Percentiles rank a stretch among this genome's conserved stretches.
phyloP scores from a whole-genome alignment of 2,329 filamentous ascomycete genomes.

The Paraconiothyrium brasiliense region DNA sequence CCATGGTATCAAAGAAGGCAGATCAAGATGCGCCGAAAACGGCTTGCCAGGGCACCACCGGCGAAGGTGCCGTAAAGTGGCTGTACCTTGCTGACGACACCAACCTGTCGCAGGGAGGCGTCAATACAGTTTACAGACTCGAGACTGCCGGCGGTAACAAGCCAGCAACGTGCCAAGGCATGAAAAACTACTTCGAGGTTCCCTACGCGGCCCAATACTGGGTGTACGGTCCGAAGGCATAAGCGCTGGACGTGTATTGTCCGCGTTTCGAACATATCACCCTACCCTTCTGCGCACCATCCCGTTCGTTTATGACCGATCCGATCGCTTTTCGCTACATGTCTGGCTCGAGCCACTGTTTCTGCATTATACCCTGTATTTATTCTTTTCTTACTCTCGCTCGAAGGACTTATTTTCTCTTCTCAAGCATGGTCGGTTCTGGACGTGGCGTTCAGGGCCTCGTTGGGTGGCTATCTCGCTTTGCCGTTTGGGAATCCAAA shows the following conservation, averaged over 20 bases:
- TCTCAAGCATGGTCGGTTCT: conserved; percentile 3
- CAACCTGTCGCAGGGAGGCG: conserved; percentile 48
- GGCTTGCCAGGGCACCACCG: conserved; percentile 49
- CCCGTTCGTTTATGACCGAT: conserved; percentile 4
- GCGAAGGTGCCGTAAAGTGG: conserved; percentile 57
- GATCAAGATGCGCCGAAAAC: conserved; percentile 61
- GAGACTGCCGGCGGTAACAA: conserved; percentile 59
- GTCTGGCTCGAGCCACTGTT: not conserved
- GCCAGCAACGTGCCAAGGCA: conserved; percentile 51
- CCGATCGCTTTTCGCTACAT: conserved; percentile 12
- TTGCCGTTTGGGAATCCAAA: conserved; percentile 19
- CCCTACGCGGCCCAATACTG: conserved; percentile 59
- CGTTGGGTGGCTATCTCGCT: not conserved
- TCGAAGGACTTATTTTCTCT: not conserved
- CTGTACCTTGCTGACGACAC: conserved; percentile 55
- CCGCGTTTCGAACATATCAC: conserved; percentile 23
- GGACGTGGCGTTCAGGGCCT: conserved; percentile 19
- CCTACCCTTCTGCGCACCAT: conserved; percentile 7
- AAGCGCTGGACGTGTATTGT: conserved; percentile 25
- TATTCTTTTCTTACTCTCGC: conserved; percentile 15
- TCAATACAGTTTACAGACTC: conserved; percentile 58
- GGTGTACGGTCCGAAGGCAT: conserved; percentile 52
- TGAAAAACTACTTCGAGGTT: conserved; percentile 46
- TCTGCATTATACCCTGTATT: conserved; percentile 17
- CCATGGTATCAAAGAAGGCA: conserved; percentile 57